Conservation (phyloP, 2,329 filamentous ascomycete species). For the Aspergillus costaricaensis region DNA sequence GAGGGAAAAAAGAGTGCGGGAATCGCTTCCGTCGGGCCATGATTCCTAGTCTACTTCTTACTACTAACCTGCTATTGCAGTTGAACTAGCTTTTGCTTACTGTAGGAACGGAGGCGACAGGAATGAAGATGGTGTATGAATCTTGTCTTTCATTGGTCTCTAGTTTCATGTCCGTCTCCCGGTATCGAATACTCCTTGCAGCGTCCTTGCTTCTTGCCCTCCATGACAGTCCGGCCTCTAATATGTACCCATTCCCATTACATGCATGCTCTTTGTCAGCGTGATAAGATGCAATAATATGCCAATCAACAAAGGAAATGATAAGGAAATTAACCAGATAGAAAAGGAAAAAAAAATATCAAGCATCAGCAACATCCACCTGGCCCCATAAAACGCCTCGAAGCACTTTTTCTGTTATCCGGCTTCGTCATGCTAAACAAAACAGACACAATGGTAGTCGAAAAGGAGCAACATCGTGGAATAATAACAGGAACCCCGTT, state of each 20-base stretch:
- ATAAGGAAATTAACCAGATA: constrained; percentile 5
- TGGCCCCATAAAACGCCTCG: constrained; percentile 5
- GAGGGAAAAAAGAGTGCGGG: background rate
- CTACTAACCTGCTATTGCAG: too few species aligned
- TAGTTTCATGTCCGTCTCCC: constrained; percentile 1
- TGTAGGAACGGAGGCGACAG: background rate
- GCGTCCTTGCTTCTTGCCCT: constrained; percentile 16
- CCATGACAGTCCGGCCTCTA: constrained; percentile 8
- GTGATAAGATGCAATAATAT: constrained; percentile 11
- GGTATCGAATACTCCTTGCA: constrained; percentile 18
- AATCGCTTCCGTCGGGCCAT: constrained; percentile 1
- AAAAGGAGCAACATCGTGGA: constrained; percentile 1
- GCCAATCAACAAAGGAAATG: constrained; percentile 9
- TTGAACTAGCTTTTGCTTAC: background rate
- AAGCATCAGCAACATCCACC: background rate
- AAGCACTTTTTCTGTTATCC: constrained; percentile 11
- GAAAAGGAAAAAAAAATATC: constrained; percentile 10
- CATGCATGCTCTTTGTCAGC: constrained; percentile 14
- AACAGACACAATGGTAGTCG: constrained; percentile 7
- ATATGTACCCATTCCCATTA: constrained; percentile 15
- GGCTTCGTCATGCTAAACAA: constrained; percentile 20
- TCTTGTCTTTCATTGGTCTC: constrained; percentile 2
- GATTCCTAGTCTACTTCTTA: too few species aligned
- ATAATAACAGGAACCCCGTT: constrained; percentile 14
- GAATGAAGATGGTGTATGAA: background rate